Evolutionary conservation across 768 basidiomycete species (phyloP), one percentile per base, ranked within the genome.

Genomic region (Gelatoporia subvermispora): DNA sequence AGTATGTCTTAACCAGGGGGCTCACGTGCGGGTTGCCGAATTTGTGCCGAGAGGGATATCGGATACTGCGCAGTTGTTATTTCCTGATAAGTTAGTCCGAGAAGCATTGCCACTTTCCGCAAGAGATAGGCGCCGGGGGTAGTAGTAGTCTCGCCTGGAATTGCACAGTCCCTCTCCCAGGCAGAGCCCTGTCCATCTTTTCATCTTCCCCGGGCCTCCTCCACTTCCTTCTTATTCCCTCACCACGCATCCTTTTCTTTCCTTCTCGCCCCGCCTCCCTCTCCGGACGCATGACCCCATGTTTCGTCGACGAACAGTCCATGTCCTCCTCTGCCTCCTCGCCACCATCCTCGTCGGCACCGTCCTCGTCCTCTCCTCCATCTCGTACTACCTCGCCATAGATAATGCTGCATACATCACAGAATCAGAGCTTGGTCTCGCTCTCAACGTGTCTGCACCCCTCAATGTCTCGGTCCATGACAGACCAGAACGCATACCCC

Each of bases 301-400:
- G 72, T 61, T 72, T 24, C 70, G 74, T 52, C 65, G 70, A 62
- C 72, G 75, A 57, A 59, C 71, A 1, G 63, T 80, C 24, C 68
- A 77, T 58, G 62, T 72, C 49, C 62, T 73, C 17, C 72, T 85
- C 43, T 63, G 72, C 57, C 53, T 84, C 50, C 74, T 95, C 59
- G 84, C 81, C 49, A 76, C 92, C 58, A 68, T 94, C 71, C 83
- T 97, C 49, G 58, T 88, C 18, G 93, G 93, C 40, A 97, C 94
- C 17, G 81, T 96, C 67, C 59, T 89, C 66, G 93, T 98, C 50
- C 84, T 98, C 64, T 89, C 89, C 8, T 93, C 90, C 20, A 79
- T 97, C 41, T 87, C 93, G 17, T 90, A 86, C 66, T 94, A 93
- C 63, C 85, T 95, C 52, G 76, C 82, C 52, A 92, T 97, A 61